Base-by-base conservation (phyloP, 2,329 filamentous ascomycete genomes). In the Pseudogymnoascus sp. region DNA sequence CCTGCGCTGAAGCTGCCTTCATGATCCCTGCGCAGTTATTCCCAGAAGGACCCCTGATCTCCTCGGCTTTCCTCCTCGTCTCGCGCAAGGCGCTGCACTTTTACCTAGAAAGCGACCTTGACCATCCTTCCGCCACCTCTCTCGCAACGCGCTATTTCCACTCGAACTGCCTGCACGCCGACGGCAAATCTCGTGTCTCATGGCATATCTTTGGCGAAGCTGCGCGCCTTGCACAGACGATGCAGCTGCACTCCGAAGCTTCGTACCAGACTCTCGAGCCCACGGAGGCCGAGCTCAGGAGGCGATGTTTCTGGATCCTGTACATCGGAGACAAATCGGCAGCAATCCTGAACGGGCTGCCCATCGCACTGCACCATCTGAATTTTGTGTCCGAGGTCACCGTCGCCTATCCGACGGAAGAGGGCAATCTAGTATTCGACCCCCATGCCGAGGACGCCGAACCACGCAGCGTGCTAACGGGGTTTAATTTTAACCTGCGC, bases 191-290 rank as follows among this genome's bases (percentile, higher is more conserved):
- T 3, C 74, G 76, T 26, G 74, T 77, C 19, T 79, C 78, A 4
- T 79, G 78, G 76, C 76, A 78, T 59, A 76, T 79, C 1, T 77
- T 79, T 65, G 77, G 78, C 1, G 77, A 79, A 64, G 78, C 77
- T 0, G 75, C 74, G 3, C 70, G 77, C 1, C 72, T 80, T 4
- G 75, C 74, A 0, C 77, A 79, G 65, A 74, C 75, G 1, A 79
- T 79, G 77, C 71, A 76, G 13, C 66, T 79, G 28, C 73, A 79
- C 47, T 74, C 78, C 3, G 77, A 79, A 65, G 69, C 71, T 0
- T 75, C 77, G 0, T 65, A 76, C 0, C 70, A 75, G n/a, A 73
- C 71, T 0, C 66, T 79, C 1, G 65, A 70, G 1, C 71, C 73
- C 0, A 67, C 78, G 1, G 77, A 79, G 62, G 76, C 76, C 0